phyloP scores from a whole-genome alignment of 805 yeast genomes.

The Candida hungchunana region DNA sequence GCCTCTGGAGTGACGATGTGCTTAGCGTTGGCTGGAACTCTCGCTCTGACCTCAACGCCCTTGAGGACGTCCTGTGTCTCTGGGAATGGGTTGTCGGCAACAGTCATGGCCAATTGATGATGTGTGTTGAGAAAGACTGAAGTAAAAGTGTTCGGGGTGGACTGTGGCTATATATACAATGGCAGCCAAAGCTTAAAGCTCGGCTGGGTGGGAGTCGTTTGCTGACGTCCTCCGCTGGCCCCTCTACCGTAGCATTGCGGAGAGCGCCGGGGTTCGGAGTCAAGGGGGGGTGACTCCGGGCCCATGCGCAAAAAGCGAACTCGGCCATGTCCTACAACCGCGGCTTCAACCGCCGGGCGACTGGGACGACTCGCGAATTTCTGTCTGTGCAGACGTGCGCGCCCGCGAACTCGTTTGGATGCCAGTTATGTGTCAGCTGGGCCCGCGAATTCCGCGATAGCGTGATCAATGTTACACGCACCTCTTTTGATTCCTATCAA shows the following conservation, averaged over 20 bases:
- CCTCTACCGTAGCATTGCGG: constrained; percentile 1
- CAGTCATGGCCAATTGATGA: constrained; percentile 10
- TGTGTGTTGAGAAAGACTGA: neutral
- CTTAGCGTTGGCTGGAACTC: constrained; percentile 34
- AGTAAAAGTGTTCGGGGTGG: neutral
- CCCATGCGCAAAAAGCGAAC: neutral
- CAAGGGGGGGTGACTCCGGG: constrained; percentile 1
- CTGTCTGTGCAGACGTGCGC: no score
- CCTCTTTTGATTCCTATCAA: no score
- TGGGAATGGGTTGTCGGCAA: constrained; percentile 26
- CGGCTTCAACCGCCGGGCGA: no score
- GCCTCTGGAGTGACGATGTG: constrained; percentile 44
- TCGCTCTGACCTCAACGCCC: constrained; percentile 35
- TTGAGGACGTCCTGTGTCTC: constrained; percentile 28
- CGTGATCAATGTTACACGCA: no score
- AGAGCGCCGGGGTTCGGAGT: constrained; percentile 1
- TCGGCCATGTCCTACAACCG: neutral
- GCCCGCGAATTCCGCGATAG: no score
- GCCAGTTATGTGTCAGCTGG: no score
- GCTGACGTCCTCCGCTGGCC: neutral
- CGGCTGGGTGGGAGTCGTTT: no score
- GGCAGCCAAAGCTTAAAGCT: no score
- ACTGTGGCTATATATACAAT: neutral
- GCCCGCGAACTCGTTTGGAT: no score
- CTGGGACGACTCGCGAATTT: no score